Evolutionary conservation across 2,329 filamentous ascomycete species (phyloP), one percentile per base, ranked within the genome.

Genomic region (Apiospora phragmitis): DNA sequence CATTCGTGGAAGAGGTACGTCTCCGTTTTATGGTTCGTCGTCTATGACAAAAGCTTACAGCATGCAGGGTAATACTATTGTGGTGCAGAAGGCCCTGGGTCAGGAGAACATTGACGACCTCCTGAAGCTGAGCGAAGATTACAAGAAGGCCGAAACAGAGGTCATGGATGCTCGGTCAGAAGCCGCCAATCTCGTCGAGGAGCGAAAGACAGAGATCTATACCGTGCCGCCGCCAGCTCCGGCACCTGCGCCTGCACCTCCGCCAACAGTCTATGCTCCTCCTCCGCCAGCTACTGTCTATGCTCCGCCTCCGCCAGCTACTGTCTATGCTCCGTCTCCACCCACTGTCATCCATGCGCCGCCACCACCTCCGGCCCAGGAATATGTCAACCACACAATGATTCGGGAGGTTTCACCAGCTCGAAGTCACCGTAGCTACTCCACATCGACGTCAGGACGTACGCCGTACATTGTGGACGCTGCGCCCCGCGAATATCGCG

Each of bases 61-160:
- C 16, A 43, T 45, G 12, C 74, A 96, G 93, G 94, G 92, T 49
- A 91, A 92, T 75, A 92, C 92, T 29, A 90, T 96, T 75, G 89
- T 97, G 68, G 90, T 98, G 43, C 90, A 93, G 75, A 92, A 93
- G 78, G 95, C 95, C 12, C 87, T 98, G 6, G 93, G 94, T 21
- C 95, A 97, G 76, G 90, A 95, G 24, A 94, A 97, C 76, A 98
- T 98, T 73, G 94, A 98, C 75, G 93, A 97, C 77, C 87, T 98
- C 62, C 92, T 98, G 76, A 92, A 90, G 76, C 85, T 94, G 67
- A 97, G 94, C 80, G 93, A 94, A 77, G 90, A 92, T 42, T 94
- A 94, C 81, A 91, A 88, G 78, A 87, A 88, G 77, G 84, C 81
- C 43, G 85, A 87, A 70, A 75, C 81, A 55, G 85, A 87, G 75